Base-by-base conservation (phyloP, 805 yeast genomes). In the Metschnikowia reukaufii region DNA sequence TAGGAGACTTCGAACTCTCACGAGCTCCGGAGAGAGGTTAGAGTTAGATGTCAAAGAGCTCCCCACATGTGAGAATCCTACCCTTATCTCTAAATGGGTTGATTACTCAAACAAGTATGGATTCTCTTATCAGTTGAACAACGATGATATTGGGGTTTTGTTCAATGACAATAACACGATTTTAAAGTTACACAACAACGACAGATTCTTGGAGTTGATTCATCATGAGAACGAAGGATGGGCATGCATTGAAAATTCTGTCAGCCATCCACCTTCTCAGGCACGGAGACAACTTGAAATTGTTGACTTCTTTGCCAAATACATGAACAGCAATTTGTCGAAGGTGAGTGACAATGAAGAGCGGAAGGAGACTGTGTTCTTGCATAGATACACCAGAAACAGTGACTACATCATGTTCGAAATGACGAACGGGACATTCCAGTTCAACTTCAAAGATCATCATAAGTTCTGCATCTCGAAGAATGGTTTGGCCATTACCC, bases 51-150 rank as follows among this genome's bases (percentile, higher is more conserved):
- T 67, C 23, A 52, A 60, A 33, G 74, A 70, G 51, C 65, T 70
- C 39, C 77, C 76, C 32, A 60, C 66, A 7, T 70, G 74, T 48
- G 77, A 75, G 54, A 77, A 79, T 52, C 95, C 91, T 10, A 78
- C 82, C 16, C 79, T 88, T 50, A 82, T 92, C 36, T 86, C 95
- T 50, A 91, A 92, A 64, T 94, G 99, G 99, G 98, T 95, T 23
- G 99, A 94, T 64, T 94, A 92, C 64, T 86, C 97, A 21, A 90
- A 91, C 69, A 89, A 86, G 65, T 95, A 92, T 66, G 99, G 99
- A 1, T 84, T 94, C 62, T 88, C 97, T 4, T 94, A 92, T 65
- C 96, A 94, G 63, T 71, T 94, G 47, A 87, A 92, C 17, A 86
- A 90, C 38, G 94, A 92, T 49, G 87, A 86, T 54, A 87, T 89